A percentile compares a stretch with the other conserved stretches of the same genome.
Conservation (phyloP, 805 yeast species). For the Priceomyces melissophilus region DNA sequence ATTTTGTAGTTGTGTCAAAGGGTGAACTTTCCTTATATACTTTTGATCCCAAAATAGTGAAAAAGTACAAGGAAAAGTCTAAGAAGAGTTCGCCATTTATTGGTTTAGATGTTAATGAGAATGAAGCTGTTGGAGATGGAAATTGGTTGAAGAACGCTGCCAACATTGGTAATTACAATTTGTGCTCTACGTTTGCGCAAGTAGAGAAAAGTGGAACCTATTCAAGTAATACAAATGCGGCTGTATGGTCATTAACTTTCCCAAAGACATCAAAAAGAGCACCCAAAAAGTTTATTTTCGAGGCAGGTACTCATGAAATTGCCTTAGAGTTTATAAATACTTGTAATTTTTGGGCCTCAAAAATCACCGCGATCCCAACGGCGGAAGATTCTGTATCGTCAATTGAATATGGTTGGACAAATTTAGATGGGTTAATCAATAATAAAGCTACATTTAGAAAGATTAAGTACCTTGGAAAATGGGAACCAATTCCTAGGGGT, state of each 20-base stretch:
- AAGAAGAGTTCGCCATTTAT: slow-evolving; percentile 13
- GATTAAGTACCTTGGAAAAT: slow-evolving; percentile 34
- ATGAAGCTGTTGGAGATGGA: slow-evolving; percentile 51
- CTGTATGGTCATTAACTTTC: slow-evolving; percentile 53
- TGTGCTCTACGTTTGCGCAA: slow-evolving; percentile 51
- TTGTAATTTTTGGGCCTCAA: slow-evolving; percentile 88
- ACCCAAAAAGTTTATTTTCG: slow-evolving; percentile 51
- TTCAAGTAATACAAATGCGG: slow-evolving; percentile 11
- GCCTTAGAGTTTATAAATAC: slow-evolving; percentile 71
- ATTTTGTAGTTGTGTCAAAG: slow-evolving; percentile 64
- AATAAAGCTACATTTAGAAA: slow-evolving; percentile 28
- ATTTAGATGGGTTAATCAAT: slow-evolving; percentile 29
- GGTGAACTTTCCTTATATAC: slow-evolving; percentile 61
- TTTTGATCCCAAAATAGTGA: slow-evolving; percentile 44
- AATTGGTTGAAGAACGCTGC: slow-evolving; percentile 67
- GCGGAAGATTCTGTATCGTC: slow-evolving; percentile 67
- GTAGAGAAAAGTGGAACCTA: slow-evolving; percentile 19
- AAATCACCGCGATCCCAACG: slow-evolving; percentile 76
- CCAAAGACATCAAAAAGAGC: slow-evolving; percentile 40
- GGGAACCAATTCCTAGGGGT: slow-evolving; percentile 42
- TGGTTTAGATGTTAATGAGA: slow-evolving; percentile 14
- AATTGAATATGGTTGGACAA: slow-evolving; percentile 80
- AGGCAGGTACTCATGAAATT: slow-evolving; percentile 61
- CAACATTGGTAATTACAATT: slow-evolving; percentile 49
- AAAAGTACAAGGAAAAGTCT: slow-evolving; percentile 35